Conservation (phyloP, 371 early-diverging fungal species). For the Zopfochytrium polystomum region DNA sequence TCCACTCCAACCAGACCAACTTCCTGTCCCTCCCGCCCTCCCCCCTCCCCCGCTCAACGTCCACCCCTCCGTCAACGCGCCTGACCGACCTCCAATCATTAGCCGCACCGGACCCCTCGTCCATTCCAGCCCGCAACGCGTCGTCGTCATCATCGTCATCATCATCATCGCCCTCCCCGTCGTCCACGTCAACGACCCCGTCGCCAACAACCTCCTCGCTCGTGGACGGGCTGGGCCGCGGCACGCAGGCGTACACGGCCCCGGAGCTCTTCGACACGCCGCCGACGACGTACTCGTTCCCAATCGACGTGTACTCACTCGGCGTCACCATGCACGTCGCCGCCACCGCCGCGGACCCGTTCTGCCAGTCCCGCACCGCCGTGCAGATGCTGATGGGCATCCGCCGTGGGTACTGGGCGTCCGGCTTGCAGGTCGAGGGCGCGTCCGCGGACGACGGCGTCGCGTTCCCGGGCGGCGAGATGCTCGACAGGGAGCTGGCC, state of each 20-base stretch:
- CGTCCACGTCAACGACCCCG: not conserved
- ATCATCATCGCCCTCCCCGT: constrained; percentile 2
- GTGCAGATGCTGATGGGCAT: constrained; percentile 40
- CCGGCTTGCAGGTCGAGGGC: constrained; percentile 38
- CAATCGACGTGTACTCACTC: constrained; percentile 71
- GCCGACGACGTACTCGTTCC: constrained; percentile 40
- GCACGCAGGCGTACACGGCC: constrained; percentile 71
- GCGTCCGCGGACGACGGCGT: constrained; percentile 20
- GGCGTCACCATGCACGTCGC: constrained; percentile 77
- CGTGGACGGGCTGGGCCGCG: constrained; percentile 60
- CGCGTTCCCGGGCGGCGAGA: constrained; percentile 23
- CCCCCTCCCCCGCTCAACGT: not conserved
- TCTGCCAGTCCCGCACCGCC: constrained; percentile 36
- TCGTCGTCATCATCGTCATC: constrained; percentile 1
- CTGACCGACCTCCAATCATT: no score
- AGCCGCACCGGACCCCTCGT: no score
- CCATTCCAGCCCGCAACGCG: no score
- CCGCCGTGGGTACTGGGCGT: constrained; percentile 46
- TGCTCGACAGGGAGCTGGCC: constrained; percentile 22
- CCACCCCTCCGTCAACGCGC: no score
- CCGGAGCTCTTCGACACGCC: constrained; percentile 49
- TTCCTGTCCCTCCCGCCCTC: constrained; percentile 2
- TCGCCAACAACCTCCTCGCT: constrained; percentile 28
- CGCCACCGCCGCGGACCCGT: constrained; percentile 66
- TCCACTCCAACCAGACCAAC: not conserved